phyloP scores from a whole-genome alignment of 306 rosid genomes.

The Cucurbita ficifolia region DNA sequence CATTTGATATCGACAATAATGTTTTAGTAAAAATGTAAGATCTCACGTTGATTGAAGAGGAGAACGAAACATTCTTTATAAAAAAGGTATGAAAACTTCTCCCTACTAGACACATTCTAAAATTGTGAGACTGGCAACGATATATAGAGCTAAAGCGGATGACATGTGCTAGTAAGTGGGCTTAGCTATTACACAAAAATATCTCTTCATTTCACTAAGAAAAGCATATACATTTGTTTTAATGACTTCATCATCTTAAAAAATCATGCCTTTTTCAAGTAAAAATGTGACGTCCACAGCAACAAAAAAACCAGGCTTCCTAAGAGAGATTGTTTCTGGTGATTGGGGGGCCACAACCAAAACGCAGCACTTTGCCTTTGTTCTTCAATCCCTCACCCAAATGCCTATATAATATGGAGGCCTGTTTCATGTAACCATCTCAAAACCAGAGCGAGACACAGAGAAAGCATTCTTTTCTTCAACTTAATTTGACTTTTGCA shows the following conservation, averaged over 20 bases:
- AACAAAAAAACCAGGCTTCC: not conserved
- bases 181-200: too few relatives aligned
- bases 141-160: too few relatives aligned
- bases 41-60: too few relatives aligned
- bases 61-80: too few relatives aligned
- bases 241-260: not conserved
- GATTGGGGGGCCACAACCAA: slow-evolving; percentile 5
- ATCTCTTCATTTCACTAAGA: not conserved
- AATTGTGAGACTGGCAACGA: too few relatives aligned
- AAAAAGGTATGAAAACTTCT: too few relatives aligned
- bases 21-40: too few relatives aligned
- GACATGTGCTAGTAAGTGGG: too few relatives aligned
- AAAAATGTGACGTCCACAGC: slow-evolving; percentile 1
- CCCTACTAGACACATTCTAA: too few relatives aligned
- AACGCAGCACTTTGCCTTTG: not conserved
- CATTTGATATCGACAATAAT: too few relatives aligned
- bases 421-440: slow-evolving; percentile 17
- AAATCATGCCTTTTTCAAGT: not conserved
- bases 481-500: too few relatives aligned
- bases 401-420: slow-evolving; percentile 29
- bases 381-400: not conserved
- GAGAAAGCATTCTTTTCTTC: slow-evolving; percentile 3
- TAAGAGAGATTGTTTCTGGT: not conserved
- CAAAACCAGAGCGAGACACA: slow-evolving; percentile 18
- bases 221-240: not conserved